These are phyloP conservation scores for Batkoa obscura DNA, from an alignment of 371 early-diverging fungal genomes.

Conservation along the genomic window DNA sequence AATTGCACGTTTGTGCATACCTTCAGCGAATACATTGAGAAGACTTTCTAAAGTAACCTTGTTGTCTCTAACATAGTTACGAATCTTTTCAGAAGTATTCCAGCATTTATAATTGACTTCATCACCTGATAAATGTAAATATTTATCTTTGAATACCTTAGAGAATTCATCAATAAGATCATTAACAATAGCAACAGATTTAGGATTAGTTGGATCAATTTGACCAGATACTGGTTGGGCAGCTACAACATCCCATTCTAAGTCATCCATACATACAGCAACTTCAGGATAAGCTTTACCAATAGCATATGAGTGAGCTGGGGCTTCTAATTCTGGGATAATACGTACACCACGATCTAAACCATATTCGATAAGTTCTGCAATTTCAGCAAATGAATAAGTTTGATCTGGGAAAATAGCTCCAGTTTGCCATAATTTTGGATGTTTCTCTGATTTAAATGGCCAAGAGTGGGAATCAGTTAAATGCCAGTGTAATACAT, in stretches of 20 bases:
- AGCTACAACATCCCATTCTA: conserved; percentile 29
- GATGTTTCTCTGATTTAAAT: conserved; percentile 28
- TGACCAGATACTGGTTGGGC: conserved; percentile 57
- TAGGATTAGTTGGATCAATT: conserved; percentile 32
- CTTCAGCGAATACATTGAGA: conserved; percentile 12
- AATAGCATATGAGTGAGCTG: conserved; percentile 46
- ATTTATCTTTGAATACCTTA: conserved; percentile 33
- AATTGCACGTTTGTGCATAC: conserved; percentile 13
- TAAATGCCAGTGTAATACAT: conserved; percentile 71
- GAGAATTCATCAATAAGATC: conserved; percentile 35
- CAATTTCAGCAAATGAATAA: conserved; percentile 38
- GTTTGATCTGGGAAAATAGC: conserved; percentile 33
- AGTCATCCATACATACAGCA: conserved; percentile 19
- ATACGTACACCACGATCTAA: conserved; percentile 53
- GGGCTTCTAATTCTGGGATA: conserved; percentile 60
- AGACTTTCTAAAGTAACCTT: conserved; percentile 5
- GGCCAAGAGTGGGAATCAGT: conserved; percentile 66
- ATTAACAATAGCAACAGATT: conserved; percentile 28
- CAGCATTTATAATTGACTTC: conserved; percentile 53
- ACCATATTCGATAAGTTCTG: conserved; percentile 34
- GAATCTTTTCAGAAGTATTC: conserved; percentile 14
- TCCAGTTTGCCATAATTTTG: conserved; percentile 31
- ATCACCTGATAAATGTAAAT: conserved; percentile 47
- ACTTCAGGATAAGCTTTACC: conserved; percentile 18
- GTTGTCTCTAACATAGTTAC: conserved; percentile 15